Evolutionary conservation across 1,284 basidiomycete species (phyloP).

Genomic region (Boletus sp.): DNA sequence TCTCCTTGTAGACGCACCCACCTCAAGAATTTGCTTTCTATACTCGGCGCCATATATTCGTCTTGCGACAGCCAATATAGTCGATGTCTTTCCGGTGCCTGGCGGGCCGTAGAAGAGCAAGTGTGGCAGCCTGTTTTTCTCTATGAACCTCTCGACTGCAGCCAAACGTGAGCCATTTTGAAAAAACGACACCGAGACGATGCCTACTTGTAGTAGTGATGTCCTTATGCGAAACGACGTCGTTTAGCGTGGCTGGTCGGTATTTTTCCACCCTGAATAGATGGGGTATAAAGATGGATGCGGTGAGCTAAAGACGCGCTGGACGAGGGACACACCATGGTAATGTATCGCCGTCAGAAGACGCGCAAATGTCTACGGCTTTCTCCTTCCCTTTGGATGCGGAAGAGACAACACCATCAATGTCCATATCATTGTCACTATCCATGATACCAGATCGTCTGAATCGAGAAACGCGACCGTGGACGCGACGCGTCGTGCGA

Average conservation of each 20-base stretch:
- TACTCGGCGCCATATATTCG: slow-evolving; percentile 85
- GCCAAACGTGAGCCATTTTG: slow-evolving; percentile 9
- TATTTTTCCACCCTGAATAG: slow-evolving; percentile 90
- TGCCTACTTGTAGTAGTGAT: slow-evolving; percentile 86
- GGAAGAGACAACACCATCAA: slow-evolving; percentile 34
- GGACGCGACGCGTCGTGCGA: neutral
- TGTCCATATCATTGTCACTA: slow-evolving; percentile 52
- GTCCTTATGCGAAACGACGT: slow-evolving; percentile 93
- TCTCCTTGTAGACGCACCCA: slow-evolving; percentile 33
- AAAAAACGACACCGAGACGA: neutral
- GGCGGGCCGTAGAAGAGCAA: slow-evolving; percentile 97
- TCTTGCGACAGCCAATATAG: slow-evolving; percentile 93
- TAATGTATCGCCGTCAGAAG: slow-evolving; percentile 56
- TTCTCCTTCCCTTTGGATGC: slow-evolving; percentile 65
- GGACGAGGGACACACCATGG: slow-evolving; percentile 55
- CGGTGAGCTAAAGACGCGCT: neutral
- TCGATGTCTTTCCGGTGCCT: slow-evolving; percentile 96
- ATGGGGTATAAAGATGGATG: slow-evolving; percentile 1
- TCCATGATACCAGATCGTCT: slow-evolving; percentile 42
- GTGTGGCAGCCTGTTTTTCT: slow-evolving; percentile 92
- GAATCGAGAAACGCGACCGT: neutral
- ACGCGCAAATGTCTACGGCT: slow-evolving; percentile 41
- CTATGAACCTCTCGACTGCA: slow-evolving; percentile 93
- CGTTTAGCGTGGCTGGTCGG: slow-evolving; percentile 80
- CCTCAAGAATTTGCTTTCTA: slow-evolving; percentile 92